Conservation (phyloP, 2,329 filamentous ascomycete species). For the Alternaria incomplexa region DNA sequence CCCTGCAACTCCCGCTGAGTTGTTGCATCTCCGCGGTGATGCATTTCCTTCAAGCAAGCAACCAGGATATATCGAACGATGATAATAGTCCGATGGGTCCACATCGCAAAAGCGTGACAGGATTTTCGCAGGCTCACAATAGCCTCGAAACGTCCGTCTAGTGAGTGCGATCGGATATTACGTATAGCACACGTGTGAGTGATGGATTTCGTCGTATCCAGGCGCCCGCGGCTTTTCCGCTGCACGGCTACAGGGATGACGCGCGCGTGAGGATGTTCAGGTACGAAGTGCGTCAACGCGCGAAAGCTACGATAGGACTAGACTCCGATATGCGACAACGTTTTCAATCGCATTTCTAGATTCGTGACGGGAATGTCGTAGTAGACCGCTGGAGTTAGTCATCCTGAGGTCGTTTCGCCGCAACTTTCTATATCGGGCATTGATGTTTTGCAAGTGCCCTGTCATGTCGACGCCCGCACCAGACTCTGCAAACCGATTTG, state of each 20-base stretch:
- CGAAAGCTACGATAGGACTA: neutral
- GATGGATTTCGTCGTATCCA: neutral
- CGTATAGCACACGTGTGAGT: neutral
- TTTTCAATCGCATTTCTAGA: too few relatives aligned
- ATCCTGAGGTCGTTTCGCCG: neutral
- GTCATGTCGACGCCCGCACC: too few relatives aligned
- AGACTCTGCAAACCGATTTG: too few relatives aligned
- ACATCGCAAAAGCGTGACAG: neutral
- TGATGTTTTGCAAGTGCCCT: too few relatives aligned
- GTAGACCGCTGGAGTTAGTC: neutral
- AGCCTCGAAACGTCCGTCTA: fast-evolving
- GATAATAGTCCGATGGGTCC: neutral
- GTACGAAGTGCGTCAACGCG: neutral
- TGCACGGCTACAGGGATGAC: neutral
- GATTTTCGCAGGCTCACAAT: neutral
- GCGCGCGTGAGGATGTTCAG: neutral
- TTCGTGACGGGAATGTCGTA: neutral
- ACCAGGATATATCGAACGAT: neutral
- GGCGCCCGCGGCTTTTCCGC: neutral
- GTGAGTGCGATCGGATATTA: neutral
- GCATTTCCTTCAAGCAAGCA: neutral
- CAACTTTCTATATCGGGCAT: neutral
- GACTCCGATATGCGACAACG: neutral
- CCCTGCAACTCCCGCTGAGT: slow-evolving; percentile 5
- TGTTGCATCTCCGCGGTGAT: slow-evolving; percentile 13